Base-by-base conservation (phyloP, 2,329 filamentous ascomycete species). In the Meredithiella fracta region DNA sequence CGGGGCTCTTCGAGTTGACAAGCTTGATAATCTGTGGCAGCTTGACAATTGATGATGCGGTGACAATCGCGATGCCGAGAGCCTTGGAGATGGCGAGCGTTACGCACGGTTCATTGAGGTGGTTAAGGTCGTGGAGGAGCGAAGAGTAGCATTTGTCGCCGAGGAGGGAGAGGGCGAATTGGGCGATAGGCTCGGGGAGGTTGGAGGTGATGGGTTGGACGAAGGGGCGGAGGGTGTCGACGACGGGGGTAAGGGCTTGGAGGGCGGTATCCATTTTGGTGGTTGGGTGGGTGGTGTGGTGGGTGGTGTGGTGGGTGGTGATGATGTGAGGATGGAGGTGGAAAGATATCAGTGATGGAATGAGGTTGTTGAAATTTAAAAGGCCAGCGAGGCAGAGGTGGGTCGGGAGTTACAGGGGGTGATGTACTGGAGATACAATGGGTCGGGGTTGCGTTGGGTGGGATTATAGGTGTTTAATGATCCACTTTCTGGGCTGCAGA, bases 1-100 rank as follows among this genome's bases (percentile, higher is more conserved):
- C 79, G 26, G 89, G 82, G 52, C 88, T 95, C 64, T 82, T 79
- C 51, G 87, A 89, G 65, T 76, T 76, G 64, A 92, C 70, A 53
- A 98, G 82, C 74, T 98, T 98, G 68, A 96, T 69, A 66, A 98
- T 91, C 74, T 98, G 92, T 0, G 92, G 92, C 25, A 98, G 82
- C 73, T 98, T 98, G 73, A 98, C 90, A 63, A 97, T 81, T 55
- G 86, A 83, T 26, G 86, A 90, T 54, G 89, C 88, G 62, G 78
- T 84, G 66, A 98, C 89, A 70, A 98, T 98, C 67, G 83, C 92
- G 63, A 97, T 83, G 57, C 92, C 91, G 15, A 98, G 82, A 2
- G 78, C 88, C 73, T 98, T 98, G 65, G 86, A 94, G 65, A 97
- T 78, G 62, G 82, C 90, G 53, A 96, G 81, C 67, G 92, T 92